Evolutionary conservation across 2,329 filamentous ascomycete species (phyloP).

Genomic region (Elsinoe ampelina): DNA sequence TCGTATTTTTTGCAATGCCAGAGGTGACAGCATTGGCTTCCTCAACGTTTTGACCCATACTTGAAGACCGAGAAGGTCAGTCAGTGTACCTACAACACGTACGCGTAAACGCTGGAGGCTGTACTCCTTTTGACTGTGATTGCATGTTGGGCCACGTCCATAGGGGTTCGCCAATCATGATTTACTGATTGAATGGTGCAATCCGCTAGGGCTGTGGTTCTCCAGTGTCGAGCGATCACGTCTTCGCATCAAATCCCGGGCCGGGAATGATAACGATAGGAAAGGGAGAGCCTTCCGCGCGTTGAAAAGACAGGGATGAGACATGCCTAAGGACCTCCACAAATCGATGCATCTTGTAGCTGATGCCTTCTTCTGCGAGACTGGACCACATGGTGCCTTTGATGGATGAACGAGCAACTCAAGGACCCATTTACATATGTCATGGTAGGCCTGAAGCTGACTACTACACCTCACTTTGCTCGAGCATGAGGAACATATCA

Average conservation of each 20-base stretch:
- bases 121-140: background rate
- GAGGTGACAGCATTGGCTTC: background rate
- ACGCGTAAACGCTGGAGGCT: background rate
- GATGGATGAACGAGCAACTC: no score
- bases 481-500: no score
- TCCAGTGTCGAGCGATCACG: conserved; percentile 1
- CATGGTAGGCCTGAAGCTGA: no score
- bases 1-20: background rate
- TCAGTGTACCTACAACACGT: background rate
- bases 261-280: background rate
- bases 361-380: no score
- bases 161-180: background rate
- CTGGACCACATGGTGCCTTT: no score
- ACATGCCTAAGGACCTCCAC: no score
- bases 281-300: background rate
- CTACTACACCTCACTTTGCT: no score
- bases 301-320: background rate
- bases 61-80: background rate
- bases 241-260: background rate
- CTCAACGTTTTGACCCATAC: background rate
- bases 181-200: conserved; percentile 7
- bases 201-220: conserved; percentile 5
- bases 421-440: no score
- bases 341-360: background rate
- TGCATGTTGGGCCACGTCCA: background rate